Evolutionary conservation across 2,329 filamentous ascomycete genomes (phyloP), one percentile per base, ranked within the genome.

Genomic region (Nemania sp.): DNA sequence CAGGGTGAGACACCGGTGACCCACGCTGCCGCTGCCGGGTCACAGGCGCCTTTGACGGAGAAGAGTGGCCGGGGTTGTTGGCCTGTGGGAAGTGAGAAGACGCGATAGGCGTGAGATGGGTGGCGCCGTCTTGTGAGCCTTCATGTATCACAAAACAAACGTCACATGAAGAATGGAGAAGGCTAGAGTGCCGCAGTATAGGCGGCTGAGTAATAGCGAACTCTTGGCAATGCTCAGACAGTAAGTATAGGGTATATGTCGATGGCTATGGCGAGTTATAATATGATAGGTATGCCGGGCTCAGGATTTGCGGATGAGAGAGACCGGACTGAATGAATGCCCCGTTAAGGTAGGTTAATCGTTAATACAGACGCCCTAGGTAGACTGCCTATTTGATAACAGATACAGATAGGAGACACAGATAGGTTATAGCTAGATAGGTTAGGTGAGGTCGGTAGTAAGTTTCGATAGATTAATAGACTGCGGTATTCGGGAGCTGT

Each of bases 1-100:
- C 66, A 64, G 58, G 54, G 57, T 58, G 50, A 55, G 50, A 58
- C 46, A 52, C 55, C 52, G 62, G 54, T 58, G 60, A 59, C 65
- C 64, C 60, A 63, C 57, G 57, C 63, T 63, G 60, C 54, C 63
- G 43, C 57, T 47, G 48, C 34, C 47, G 32, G 48, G 49, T 54
- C 20, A 57, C 48, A 29, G 51, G 48, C 52, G 18, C 49, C n/a
- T 37, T 43, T n/a, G 49, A 29, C 40, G 21, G 35, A 25, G 39
- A 12, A 18, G 21, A 21, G 34, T 47, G 39, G 45, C 17, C 32
- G 25, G 25, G 45, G 11, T 47, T 46, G 49, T 25, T 10, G 35
- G 21, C 20, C 25, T 50, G 51, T 18, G 25, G 35, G 20, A 49
- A 39, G 53, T 11, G 42, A 53, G 52, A 47, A 18, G 40, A 18